These are phyloP conservation scores for Colletotrichum sp. DNA, from an alignment of 2,329 filamentous ascomycete genomes.

Conservation along the genomic window DNA sequence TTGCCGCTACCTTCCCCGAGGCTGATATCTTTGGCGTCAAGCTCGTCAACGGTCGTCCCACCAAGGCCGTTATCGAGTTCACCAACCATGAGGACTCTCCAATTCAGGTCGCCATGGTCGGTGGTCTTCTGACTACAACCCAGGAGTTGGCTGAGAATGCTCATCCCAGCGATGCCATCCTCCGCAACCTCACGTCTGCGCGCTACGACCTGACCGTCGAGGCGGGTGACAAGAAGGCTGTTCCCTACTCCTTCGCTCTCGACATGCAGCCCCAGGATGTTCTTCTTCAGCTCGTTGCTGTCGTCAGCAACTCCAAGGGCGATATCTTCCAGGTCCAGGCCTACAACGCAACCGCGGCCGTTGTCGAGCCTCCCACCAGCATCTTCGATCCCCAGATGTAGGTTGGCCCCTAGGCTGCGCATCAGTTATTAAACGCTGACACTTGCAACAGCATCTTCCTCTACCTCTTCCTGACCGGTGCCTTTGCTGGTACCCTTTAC, in stretches of 20 bases:
- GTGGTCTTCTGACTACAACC: constrained; percentile 72
- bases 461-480: constrained; percentile 85
- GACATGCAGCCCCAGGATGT: constrained; percentile 95
- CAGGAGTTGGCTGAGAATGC: constrained; percentile 55
- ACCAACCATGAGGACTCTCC: constrained; percentile 82
- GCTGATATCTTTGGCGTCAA: constrained; percentile 92
- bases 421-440: constrained; percentile 52
- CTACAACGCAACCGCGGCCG: constrained; percentile 81
- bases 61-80: constrained; percentile 81
- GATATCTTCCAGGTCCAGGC: constrained; percentile 77
- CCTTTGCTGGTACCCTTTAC: constrained; percentile 83
- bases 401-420: constrained; percentile 35
- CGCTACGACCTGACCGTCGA: constrained; percentile 77
- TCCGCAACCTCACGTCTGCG: constrained; percentile 85
- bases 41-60: constrained; percentile 90
- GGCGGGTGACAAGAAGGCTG: constrained; percentile 74
- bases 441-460: constrained; percentile 80
- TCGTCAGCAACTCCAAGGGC: constrained; percentile 72
- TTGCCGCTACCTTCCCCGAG: constrained; percentile 68
- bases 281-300: constrained; percentile 75
- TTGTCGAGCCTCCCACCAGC: constrained; percentile 91
- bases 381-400: constrained; percentile 97
- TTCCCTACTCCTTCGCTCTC: constrained; percentile 85
- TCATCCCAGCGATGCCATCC: constrained; percentile 57
- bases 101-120: constrained; percentile 77